These are phyloP conservation scores for Candida maesae DNA, from an alignment of 805 yeast species.

Conservation along the genomic window DNA sequence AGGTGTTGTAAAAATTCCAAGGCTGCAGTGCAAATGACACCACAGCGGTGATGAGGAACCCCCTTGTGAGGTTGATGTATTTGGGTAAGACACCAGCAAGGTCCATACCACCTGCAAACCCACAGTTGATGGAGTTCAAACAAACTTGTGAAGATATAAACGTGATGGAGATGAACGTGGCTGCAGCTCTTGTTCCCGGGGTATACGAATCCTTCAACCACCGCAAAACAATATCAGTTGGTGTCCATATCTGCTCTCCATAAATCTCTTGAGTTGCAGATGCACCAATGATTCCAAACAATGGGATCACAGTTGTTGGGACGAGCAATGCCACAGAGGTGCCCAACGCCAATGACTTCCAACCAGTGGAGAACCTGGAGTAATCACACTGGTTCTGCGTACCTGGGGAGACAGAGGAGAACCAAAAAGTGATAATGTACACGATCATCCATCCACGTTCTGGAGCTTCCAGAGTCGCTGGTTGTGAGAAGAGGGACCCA, in stretches of 20 bases:
- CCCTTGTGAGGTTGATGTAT: slow-evolving; percentile 31
- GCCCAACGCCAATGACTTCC: slow-evolving; percentile 26
- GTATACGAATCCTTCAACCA: slow-evolving; percentile 36
- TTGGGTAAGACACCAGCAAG: slow-evolving; percentile 22
- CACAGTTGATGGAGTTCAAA: slow-evolving; percentile 25
- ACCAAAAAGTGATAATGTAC: slow-evolving; percentile 36
- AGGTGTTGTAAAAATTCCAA: slow-evolving; percentile 34
- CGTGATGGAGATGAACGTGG: slow-evolving; percentile 34
- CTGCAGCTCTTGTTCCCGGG: slow-evolving; percentile 35
- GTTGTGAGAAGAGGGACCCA: slow-evolving; percentile 1
- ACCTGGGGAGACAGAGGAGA: slow-evolving; percentile 36
- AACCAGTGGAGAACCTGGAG: slow-evolving; percentile 32
- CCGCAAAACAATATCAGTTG: slow-evolving; percentile 32
- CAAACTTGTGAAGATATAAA: slow-evolving; percentile 33
- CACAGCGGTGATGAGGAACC: slow-evolving; percentile 29
- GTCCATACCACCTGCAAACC: slow-evolving; percentile 32
- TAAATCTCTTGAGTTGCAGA: slow-evolving; percentile 31
- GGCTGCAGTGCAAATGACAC: slow-evolving; percentile 34
- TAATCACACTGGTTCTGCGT: slow-evolving; percentile 39
- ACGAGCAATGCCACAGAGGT: slow-evolving; percentile 27
- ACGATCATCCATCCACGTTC: slow-evolving; percentile 36
- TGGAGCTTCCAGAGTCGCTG: not conserved
- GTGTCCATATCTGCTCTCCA: slow-evolving; percentile 35
- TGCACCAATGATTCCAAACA: slow-evolving; percentile 36
- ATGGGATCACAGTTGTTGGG: slow-evolving; percentile 34